These are phyloP conservation scores for Verticillium dahliae DNA, from an alignment of 2,329 filamentous ascomycete species.

Conservation along the genomic window DNA sequence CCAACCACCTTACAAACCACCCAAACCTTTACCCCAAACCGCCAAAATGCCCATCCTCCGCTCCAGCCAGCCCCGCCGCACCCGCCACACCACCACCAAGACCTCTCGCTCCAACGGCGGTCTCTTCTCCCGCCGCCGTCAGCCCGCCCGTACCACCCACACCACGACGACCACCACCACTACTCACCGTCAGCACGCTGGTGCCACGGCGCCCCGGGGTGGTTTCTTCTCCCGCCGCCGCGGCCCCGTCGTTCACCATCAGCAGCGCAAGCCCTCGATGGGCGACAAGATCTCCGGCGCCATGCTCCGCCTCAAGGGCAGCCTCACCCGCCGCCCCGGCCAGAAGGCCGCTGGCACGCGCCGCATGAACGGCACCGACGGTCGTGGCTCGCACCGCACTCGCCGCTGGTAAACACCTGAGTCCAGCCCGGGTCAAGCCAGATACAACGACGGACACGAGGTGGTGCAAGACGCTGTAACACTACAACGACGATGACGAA, in stretches of 20 bases:
- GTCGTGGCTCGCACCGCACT: slow-evolving; percentile 45
- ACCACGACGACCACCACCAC: slow-evolving; percentile 16
- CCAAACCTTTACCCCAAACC: not conserved
- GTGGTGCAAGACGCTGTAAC: not conserved
- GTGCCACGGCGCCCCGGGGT: slow-evolving; percentile 32
- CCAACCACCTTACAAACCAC: slow-evolving; percentile 1
- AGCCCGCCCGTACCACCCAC: slow-evolving; percentile 11
- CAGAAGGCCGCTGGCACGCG: slow-evolving; percentile 63
- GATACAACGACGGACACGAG: not conserved
- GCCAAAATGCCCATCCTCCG: slow-evolving; percentile 24
- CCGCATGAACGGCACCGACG: slow-evolving; percentile 69
- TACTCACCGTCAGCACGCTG: slow-evolving; percentile 12
- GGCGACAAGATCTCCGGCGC: slow-evolving; percentile 76
- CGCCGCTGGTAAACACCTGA: slow-evolving; percentile 10
- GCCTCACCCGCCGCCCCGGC: slow-evolving; percentile 60
- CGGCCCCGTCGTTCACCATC: slow-evolving; percentile 40
- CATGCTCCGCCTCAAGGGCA: slow-evolving; percentile 66
- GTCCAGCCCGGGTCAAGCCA: not conserved
- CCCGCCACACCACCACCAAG: slow-evolving; percentile 10
- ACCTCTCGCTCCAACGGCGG: slow-evolving; percentile 8
- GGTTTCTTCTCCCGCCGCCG: slow-evolving; percentile 33
- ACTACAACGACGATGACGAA: not conserved
- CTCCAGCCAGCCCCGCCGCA: slow-evolving; percentile 10
- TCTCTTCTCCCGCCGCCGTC: slow-evolving; percentile 17
- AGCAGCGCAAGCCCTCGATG: slow-evolving; percentile 60